These are phyloP conservation scores for Parathielavia appendiculata DNA, from an alignment of 495 filamentous ascomycete species.

Conservation along the genomic window DNA sequence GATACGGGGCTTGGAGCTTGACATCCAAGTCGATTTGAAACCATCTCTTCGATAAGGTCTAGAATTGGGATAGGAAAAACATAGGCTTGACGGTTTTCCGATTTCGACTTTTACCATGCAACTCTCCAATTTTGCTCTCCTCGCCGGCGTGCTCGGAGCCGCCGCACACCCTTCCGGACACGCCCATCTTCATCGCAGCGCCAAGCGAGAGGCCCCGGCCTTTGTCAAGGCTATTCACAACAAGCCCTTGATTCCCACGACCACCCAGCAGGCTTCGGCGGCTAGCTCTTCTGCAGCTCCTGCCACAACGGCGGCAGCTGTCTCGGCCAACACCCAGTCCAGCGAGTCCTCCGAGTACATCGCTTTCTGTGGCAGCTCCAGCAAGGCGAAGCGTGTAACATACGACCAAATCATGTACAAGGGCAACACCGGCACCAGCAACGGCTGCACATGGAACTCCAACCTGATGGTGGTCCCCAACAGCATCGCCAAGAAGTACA, in stretches of 20 bases:
- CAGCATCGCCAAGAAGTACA: conserved; percentile 32
- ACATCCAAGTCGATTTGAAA: neutral
- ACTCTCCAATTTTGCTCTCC: conserved; percentile 25
- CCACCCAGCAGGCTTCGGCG: conserved; percentile 6
- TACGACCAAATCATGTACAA: conserved; percentile 33
- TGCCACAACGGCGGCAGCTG: too few species aligned
- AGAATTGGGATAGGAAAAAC: conserved; percentile 13
- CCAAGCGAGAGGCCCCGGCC: conserved; percentile 17
- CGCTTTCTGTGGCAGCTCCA: conserved; percentile 26
- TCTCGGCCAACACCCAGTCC: neutral
- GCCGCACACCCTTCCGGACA: conserved; percentile 33
- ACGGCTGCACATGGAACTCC: conserved; percentile 32
- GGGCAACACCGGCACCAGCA: conserved; percentile 31
- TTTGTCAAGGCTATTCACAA: conserved; percentile 28
- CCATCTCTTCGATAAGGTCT: neutral
- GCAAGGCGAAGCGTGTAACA: conserved; percentile 35
- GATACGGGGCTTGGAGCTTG: neutral
- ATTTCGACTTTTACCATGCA: conserved; percentile 26
- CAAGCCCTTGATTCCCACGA: conserved; percentile 10
- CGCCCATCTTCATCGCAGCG: conserved; percentile 30
- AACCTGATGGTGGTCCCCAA: conserved; percentile 38
- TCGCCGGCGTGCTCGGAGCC: conserved; percentile 28
- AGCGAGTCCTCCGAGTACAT: conserved; percentile 7
- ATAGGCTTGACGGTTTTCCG: neutral
- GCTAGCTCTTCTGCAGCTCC: conserved; percentile 5